Conservation (phyloP, 2,329 filamentous ascomycete species). For the Cercospora sojina region DNA sequence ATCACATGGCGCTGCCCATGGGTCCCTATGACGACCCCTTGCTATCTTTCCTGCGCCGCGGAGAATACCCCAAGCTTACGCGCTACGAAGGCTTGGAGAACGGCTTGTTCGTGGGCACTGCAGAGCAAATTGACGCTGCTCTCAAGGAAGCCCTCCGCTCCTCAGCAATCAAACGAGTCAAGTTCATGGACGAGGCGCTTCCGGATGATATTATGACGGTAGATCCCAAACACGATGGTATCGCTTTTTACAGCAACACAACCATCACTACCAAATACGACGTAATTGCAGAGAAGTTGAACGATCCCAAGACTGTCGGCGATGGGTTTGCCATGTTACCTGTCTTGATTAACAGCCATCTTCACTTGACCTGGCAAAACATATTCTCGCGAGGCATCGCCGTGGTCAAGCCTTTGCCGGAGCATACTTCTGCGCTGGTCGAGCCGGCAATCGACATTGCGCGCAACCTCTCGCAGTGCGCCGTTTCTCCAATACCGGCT, state of each 20-base stretch:
- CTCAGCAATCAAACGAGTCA: slow-evolving; percentile 59
- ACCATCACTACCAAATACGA: slow-evolving; percentile 66
- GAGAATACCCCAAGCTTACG: slow-evolving; percentile 71
- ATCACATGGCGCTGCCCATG: slow-evolving; percentile 84
- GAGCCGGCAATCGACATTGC: slow-evolving; percentile 71
- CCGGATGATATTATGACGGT: slow-evolving; percentile 61
- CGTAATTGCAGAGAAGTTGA: slow-evolving; percentile 63
- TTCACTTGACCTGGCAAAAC: slow-evolving; percentile 83
- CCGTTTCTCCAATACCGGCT: slow-evolving; percentile 67
- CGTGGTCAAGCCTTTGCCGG: slow-evolving; percentile 74
- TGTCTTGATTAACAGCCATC: slow-evolving; percentile 75
- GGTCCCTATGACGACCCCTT: slow-evolving; percentile 69
- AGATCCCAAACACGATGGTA: slow-evolving; percentile 62
- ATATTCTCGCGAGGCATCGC: slow-evolving; percentile 73
- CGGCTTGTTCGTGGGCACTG: slow-evolving; percentile 71
- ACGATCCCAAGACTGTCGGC: slow-evolving; percentile 52
- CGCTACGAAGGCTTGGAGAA: slow-evolving; percentile 70
- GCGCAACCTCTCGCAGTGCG: slow-evolving; percentile 71
- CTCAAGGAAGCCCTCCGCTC: slow-evolving; percentile 44
- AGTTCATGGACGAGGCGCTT: slow-evolving; percentile 63
- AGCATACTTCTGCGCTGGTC: slow-evolving; percentile 72
- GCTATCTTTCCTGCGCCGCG: slow-evolving; percentile 70
- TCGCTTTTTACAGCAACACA: slow-evolving; percentile 74
- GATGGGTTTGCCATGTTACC: slow-evolving; percentile 65
- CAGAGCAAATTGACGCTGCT: slow-evolving; percentile 47